Evolutionary conservation across 495 filamentous ascomycete species (phyloP).

Genomic region (Aspergillus kassunensis): DNA sequence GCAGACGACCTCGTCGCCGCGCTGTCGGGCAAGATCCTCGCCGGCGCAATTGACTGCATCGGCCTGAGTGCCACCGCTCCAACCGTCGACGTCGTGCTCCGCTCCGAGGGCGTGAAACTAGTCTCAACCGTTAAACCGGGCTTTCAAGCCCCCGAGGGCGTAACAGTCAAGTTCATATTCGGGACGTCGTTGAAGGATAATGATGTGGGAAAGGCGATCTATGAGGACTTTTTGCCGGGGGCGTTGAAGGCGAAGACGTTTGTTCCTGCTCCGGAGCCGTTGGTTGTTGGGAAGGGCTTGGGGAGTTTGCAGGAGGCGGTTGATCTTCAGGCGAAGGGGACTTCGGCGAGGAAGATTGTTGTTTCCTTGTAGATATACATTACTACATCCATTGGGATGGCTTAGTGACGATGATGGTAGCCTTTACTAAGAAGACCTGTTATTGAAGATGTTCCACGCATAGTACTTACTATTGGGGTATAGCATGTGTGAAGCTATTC

Average conservation of each 20-base stretch:
- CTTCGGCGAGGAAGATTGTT: conserved; percentile 42
- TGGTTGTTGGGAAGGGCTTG: conserved; percentile 38
- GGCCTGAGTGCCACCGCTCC: conserved; percentile 6
- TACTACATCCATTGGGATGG: too few species aligned
- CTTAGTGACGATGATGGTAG: too few species aligned
- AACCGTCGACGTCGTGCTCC: conserved; percentile 17
- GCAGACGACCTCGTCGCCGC: conserved; percentile 23
- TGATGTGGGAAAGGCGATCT: conserved; percentile 36
- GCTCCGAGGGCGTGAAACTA: conserved; percentile 13
- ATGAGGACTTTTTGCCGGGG: conserved; percentile 32
- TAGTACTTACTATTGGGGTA: too few species aligned
- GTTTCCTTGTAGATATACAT: conserved; percentile 6
- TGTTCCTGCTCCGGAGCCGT: conserved; percentile 27
- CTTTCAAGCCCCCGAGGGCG: conserved; percentile 9
- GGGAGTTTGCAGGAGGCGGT: conserved; percentile 38
- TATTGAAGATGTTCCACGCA: too few species aligned
- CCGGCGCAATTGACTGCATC: conserved; percentile 26
- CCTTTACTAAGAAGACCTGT: too few species aligned
- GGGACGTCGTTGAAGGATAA: conserved; percentile 19
- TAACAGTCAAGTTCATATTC: conserved; percentile 16
- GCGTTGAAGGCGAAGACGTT: conserved; percentile 27
- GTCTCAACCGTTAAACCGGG: conserved; percentile 12
- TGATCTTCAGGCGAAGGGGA: conserved; percentile 30
- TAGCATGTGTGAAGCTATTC: too few species aligned
- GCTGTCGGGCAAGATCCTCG: conserved; percentile 22